A percentile compares a stretch with the other conserved stretches of the same genome.
phyloP scores from a whole-genome alignment of 1,284 basidiomycete species.

The Thecaphora frezii region DNA sequence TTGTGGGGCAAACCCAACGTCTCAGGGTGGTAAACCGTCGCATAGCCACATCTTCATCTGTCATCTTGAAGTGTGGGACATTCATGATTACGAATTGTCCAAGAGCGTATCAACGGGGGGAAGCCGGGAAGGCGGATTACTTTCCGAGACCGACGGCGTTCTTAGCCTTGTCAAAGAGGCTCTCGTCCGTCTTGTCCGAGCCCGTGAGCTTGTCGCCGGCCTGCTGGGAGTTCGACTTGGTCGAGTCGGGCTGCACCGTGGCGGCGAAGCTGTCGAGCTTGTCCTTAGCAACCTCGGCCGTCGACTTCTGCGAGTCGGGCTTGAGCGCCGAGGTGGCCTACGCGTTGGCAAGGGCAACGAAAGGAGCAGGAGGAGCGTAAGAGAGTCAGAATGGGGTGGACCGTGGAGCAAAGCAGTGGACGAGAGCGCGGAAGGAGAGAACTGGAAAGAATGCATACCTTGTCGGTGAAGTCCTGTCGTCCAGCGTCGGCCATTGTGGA shows the following conservation, averaged over 20 bases:
- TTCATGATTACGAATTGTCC: no score
- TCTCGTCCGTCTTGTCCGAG: conserved; percentile 36
- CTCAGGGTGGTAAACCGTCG: no score
- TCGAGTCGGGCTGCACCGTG: conserved; percentile 60
- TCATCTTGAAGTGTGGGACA: no score
- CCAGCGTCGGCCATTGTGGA: conserved; percentile 47
- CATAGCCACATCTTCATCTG: no score
- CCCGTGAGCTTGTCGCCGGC: conserved; percentile 65
- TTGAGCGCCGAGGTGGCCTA: conserved; percentile 39
- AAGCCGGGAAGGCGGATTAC: no score
- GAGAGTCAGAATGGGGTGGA: not conserved
- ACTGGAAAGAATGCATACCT: conserved; percentile 17
- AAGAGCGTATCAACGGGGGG: no score
- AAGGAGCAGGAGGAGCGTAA: not conserved
- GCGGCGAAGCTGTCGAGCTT: conserved; percentile 46
- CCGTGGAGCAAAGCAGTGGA: not conserved
- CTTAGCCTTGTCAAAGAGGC: conserved; percentile 45
- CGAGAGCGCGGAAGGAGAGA: not conserved
- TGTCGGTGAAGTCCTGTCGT: conserved; percentile 41
- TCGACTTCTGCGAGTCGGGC: conserved; percentile 43
- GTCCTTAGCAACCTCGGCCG: conserved; percentile 41
- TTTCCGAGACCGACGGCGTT: conserved; percentile 38
- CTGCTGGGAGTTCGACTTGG: conserved; percentile 59
- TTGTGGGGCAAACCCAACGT: no score
- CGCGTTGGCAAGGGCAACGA: not conserved